Evolutionary conservation across 306 rosid genomes (phyloP), one percentile per base, ranked within the genome.

Genomic region (Heteromeles arbutifolia): DNA sequence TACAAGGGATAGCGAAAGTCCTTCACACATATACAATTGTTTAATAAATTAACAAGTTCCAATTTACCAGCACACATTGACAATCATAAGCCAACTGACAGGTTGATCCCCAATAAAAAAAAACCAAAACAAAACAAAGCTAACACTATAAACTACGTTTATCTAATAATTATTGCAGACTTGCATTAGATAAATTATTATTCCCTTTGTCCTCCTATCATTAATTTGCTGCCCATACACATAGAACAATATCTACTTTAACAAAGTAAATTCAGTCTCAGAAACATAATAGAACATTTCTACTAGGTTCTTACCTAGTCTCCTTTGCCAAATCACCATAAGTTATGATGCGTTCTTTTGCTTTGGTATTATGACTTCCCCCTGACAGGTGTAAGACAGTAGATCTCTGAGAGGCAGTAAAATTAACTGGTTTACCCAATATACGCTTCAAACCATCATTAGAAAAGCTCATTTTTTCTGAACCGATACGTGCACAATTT

Each of bases 341-440:
- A 84, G 96, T 83, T 57, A 78, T 72, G 74, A 79, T 78, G 77
- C 84, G 67, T 41, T 87, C 95, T 82, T 87, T 86, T 75, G 80
- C 83, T 78, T 87, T 87, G 2, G 92, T 86, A 71, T 87, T 84
- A 61, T 84, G 84, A 76, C 85, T 77, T 76, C 91, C 91, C 43
- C 80, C 84, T 24, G 95, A 90, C 81, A 79, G 79, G 77, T 91
- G 81, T 59, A 83, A 56, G 73, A 86, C 50, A 31, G 85, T 76
- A 69, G 88, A 74, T 65, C 87, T 87, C 70, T 78, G 86, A 64
- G 90, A 80, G 43, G 10, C 59, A 58, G 81, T 77, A 58, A 77
- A 84, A 79, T 85, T 79, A 81, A 80, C 79, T 54, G 87, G 77
- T 69, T 90, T 90, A 73, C 85, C 82, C 70, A 78, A 73, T 24